These are phyloP conservation scores for Pyrus bretschneideri DNA, from an alignment of 306 rosid genomes.

Conservation along the genomic window DNA sequence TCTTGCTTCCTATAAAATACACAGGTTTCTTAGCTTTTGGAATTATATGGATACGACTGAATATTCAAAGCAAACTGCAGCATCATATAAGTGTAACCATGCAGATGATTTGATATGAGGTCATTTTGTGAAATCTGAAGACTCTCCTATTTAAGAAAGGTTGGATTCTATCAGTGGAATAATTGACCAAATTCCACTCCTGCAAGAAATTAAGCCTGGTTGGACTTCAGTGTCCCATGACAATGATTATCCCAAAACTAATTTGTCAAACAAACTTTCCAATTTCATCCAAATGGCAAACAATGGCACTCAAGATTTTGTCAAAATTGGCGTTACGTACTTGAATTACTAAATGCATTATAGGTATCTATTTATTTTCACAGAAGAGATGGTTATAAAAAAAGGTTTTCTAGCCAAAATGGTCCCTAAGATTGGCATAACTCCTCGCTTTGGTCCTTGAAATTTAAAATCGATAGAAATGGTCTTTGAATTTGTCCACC, in stretches of 20 bases:
- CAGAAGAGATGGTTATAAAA: background rate
- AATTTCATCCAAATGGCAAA: background rate
- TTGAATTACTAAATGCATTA: background rate
- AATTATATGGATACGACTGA: background rate
- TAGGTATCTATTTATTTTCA: background rate
- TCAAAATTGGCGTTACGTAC: background rate
- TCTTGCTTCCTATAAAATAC: constrained; percentile 71
- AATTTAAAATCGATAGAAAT: no score
- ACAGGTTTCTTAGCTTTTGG: constrained; percentile 14
- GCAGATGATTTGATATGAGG: background rate
- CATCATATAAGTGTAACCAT: background rate
- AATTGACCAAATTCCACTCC: background rate
- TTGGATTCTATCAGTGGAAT: background rate
- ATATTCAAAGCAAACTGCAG: constrained; percentile 11
- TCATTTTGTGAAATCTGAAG: background rate
- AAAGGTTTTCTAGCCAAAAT: no score
- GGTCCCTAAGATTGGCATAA: no score
- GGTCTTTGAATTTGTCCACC: no score
- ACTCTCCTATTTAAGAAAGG: background rate
- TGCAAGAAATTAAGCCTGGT: background rate
- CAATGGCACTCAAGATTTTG: background rate
- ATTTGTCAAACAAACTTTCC: background rate
- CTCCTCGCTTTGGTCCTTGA: no score
- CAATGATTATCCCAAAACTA: background rate
- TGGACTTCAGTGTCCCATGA: background rate